Evolutionary conservation across 768 basidiomycete species (phyloP).

Genomic region (Gyrodon lividus): DNA sequence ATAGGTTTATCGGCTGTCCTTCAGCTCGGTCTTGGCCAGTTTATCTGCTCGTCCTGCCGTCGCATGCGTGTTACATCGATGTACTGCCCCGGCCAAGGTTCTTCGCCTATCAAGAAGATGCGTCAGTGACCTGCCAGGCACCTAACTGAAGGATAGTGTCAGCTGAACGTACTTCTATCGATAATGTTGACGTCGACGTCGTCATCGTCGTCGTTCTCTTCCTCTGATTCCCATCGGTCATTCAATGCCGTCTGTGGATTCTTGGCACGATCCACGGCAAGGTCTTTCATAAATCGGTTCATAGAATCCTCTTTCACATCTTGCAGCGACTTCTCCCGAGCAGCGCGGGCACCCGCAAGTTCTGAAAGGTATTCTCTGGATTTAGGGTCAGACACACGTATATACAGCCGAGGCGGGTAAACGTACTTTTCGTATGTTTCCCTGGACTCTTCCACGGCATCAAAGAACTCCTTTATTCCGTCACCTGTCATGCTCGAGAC

Average conservation of each 20-base stretch:
- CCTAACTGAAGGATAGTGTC: slow-evolving; percentile 1
- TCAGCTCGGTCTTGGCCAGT: slow-evolving; percentile 73
- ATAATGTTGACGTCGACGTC: slow-evolving; percentile 55
- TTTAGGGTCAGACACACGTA: slow-evolving; percentile 1
- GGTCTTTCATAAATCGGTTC: slow-evolving; percentile 74
- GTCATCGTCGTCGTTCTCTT: slow-evolving; percentile 55
- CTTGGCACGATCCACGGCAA: slow-evolving; percentile 65
- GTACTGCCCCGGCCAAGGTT: slow-evolving; percentile 70
- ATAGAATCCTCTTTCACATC: slow-evolving; percentile 75
- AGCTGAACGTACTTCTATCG: slow-evolving; percentile 59
- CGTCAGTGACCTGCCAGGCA: slow-evolving; percentile 10
- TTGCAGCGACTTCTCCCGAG: slow-evolving; percentile 62
- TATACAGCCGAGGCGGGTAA: neutral
- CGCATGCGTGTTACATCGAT: slow-evolving; percentile 68
- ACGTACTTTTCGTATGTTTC: slow-evolving; percentile 86
- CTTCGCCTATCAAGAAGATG: slow-evolving; percentile 49
- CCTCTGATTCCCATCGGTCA: slow-evolving; percentile 65
- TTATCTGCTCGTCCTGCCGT: slow-evolving; percentile 53
- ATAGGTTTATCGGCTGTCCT: neutral
- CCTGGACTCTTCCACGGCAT: slow-evolving; percentile 84
- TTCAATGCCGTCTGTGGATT: slow-evolving; percentile 55
- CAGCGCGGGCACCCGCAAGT: slow-evolving; percentile 65
- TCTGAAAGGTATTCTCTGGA: slow-evolving; percentile 90
- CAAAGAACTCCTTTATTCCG: slow-evolving; percentile 88
- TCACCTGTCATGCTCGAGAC: slow-evolving; percentile 96